phyloP scores from a whole-genome alignment of 345 rosid species.

The Cardamine chenopodiifolia region DNA sequence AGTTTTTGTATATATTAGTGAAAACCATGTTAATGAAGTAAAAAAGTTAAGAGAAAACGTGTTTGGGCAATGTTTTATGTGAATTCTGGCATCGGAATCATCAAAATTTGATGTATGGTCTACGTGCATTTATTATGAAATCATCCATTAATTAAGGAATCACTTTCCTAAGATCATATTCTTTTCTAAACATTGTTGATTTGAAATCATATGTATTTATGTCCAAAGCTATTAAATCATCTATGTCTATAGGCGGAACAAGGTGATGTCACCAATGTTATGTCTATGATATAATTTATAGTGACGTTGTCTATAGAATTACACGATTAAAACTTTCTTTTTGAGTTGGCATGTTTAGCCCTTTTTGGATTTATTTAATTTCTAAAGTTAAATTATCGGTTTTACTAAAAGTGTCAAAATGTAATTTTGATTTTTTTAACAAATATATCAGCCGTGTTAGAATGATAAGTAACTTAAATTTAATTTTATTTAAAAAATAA shows the following conservation, averaged over 20 bases:
- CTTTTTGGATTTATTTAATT: neutral
- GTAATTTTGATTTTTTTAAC: neutral
- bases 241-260: neutral
- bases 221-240: slow-evolving; percentile 1
- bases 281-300: neutral
- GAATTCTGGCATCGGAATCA: slow-evolving; percentile 21
- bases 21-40: neutral
- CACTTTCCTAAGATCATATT: slow-evolving; percentile 20
- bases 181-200: neutral
- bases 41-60: slow-evolving; percentile 9
- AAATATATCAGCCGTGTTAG: neutral
- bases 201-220: slow-evolving; percentile 8
- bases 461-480: neutral
- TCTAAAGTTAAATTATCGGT: neutral
- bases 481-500: neutral
- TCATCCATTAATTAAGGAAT: slow-evolving; percentile 20
- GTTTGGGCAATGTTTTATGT: slow-evolving; percentile 13
- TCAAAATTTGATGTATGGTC: slow-evolving; percentile 16
- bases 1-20: too few relatives aligned
- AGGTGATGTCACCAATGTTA: neutral
- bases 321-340: too few relatives aligned
- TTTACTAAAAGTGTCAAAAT: neutral
- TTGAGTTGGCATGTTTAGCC: neutral
- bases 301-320: neutral
- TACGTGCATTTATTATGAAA: slow-evolving; percentile 1